Percentiles rank a stretch among this genome's conserved stretches.
Evolutionary conservation across 2,329 filamentous ascomycete genomes (phyloP).

Genomic region (Venturia pyrina): DNA sequence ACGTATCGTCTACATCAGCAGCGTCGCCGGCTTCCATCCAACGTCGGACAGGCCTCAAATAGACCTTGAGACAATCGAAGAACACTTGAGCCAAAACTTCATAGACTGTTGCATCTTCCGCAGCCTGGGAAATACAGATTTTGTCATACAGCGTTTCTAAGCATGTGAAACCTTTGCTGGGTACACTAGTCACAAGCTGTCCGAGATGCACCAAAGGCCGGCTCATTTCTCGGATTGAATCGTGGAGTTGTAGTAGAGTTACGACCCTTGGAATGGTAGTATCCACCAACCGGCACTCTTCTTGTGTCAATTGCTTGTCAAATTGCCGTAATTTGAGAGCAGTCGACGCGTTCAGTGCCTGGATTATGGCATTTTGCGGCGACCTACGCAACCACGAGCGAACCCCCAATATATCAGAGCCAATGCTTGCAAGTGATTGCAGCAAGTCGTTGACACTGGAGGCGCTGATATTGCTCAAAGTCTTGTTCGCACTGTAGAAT

Average conservation of each 20-base stretch:
- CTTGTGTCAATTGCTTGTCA: conserved; percentile 45
- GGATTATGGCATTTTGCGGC: conserved; percentile 38
- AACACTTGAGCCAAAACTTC: conserved; percentile 58
- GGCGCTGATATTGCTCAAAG: conserved; percentile 14
- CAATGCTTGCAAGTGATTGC: conserved; percentile 37
- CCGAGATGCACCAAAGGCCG: conserved; percentile 51
- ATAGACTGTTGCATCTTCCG: conserved; percentile 53
- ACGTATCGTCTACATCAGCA: conserved; percentile 53
- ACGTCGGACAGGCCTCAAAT: conserved; percentile 64
- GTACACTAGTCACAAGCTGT: conserved; percentile 49
- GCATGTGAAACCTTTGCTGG: conserved; percentile 18
- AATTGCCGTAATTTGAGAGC: conserved; percentile 47
- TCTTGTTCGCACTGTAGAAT: conserved; percentile 23
- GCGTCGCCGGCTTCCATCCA: conserved; percentile 82
- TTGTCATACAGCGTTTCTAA: conserved; percentile 69
- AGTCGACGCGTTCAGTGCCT: conserved; percentile 60
- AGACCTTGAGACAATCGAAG: conserved; percentile 71
- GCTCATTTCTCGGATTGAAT: conserved; percentile 45
- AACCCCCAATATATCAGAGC: conserved; percentile 36
- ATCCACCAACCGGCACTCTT: conserved; percentile 50
- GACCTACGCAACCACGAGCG: conserved; percentile 36
- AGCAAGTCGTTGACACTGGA: conserved; percentile 29
- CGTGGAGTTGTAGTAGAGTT: conserved; percentile 55
- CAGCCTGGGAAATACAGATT: conserved; percentile 58
- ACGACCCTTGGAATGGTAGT: conserved; percentile 43